Evolutionary conservation across 2,329 filamentous ascomycete species (phyloP), one percentile per base, ranked within the genome.

Genomic region (Ceratocystiopsis sp.): DNA sequence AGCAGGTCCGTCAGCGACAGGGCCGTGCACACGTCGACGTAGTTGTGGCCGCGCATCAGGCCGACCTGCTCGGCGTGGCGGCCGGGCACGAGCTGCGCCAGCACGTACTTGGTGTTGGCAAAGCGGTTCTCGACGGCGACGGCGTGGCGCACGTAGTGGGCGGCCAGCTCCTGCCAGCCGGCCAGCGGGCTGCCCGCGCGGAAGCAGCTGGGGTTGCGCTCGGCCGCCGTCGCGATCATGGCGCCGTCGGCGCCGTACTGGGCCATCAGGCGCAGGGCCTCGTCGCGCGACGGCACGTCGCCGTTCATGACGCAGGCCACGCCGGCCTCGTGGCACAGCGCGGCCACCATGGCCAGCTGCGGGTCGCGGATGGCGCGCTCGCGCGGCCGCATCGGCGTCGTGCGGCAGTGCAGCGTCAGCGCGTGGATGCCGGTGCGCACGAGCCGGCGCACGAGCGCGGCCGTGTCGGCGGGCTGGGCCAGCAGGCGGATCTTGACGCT

Each of bases 231-330:
- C 11, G 91, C 91, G 54, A 98, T 96, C 91, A 98, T 98, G 47
- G 84, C 91, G 7, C 87, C 89, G 55, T 96, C 87, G 7, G 82
- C 83, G n/a, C 78, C 80, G 55, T 74, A 95, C 57, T 94, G 80
- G 21, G 72, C 54, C 48, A 86, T 79, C 8, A 98, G 68, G 46
- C 66, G 58, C 9, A 82, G 55, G 0, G 78, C 89, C 46, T 93
- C 68, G 41, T 84, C 80, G 43, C 83, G 74, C 35, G 68, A 75
- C 43, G 71, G 75, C 0, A 98, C 86, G 54, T 98, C 91, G 40
- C 91, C 91, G 55, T 98, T 98, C 78, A 96, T 87, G 36, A 96
- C 62, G 56, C 89, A 95, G 10, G 89, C 86, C 3, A 98, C 86
- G 25, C 89, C 89, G 12, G 78, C 78, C 50, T 86, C 78, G 49